These are phyloP conservation scores for Corniculantispora saksenae DNA, from an alignment of 2,329 filamentous ascomycete species.

Conservation along the genomic window DNA sequence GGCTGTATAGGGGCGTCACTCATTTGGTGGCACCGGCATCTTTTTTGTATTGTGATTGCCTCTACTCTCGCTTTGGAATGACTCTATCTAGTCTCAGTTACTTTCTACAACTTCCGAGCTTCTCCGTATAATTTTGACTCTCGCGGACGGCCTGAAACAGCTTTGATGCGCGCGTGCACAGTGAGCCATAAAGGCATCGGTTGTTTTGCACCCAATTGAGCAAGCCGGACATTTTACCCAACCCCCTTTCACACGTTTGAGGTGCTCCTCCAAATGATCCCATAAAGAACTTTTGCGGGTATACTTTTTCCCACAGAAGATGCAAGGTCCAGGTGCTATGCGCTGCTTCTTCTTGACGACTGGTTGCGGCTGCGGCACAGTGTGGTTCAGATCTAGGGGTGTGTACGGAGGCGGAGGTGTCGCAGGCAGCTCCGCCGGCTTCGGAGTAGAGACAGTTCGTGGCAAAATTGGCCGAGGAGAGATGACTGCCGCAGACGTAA, in stretches of 20 bases:
- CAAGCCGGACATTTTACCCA: background rate
- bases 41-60: no score
- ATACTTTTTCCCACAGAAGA: background rate
- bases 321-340: background rate
- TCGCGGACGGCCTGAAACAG: background rate
- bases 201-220: constrained; percentile 1
- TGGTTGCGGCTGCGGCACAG: background rate
- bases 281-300: background rate
- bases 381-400: background rate
- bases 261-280: background rate
- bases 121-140: background rate
- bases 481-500: background rate
- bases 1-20: background rate
- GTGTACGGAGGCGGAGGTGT: constrained; percentile 9
- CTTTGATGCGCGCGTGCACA: background rate
- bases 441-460: background rate
- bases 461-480: background rate
- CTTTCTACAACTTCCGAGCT: background rate
- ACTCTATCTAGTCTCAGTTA: background rate
- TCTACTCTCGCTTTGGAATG: no score
- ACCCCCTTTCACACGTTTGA: background rate
- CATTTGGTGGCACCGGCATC: background rate
- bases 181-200: background rate
- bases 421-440: background rate
- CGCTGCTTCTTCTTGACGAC: background rate